These are phyloP conservation scores for Hyphopichia buzzinii DNA, from an alignment of 1,139 yeast species.

Conservation along the genomic window DNA sequence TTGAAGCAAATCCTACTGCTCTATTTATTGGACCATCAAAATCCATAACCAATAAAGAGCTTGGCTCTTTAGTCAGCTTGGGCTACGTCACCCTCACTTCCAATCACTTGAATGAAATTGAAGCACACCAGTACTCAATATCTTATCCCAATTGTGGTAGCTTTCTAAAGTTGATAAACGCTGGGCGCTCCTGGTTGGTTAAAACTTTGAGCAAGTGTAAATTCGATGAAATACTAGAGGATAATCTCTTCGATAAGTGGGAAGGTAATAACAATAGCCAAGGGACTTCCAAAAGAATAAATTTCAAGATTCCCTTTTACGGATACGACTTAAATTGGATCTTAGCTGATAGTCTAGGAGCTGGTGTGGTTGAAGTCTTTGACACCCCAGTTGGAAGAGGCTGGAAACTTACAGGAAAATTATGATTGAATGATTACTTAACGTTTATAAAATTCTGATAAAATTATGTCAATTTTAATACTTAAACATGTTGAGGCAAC, in stretches of 20 bases:
- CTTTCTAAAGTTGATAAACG: slow-evolving; percentile 45
- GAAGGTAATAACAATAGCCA: slow-evolving; percentile 35
- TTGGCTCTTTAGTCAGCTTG: slow-evolving; percentile 37
- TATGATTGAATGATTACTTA: slow-evolving; percentile 13
- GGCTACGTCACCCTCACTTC: slow-evolving; percentile 58
- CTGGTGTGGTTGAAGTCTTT: slow-evolving; percentile 67
- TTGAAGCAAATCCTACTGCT: slow-evolving; percentile 27
- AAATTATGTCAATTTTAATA: too few species aligned
- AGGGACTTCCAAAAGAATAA: slow-evolving; percentile 32
- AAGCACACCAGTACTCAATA: slow-evolving; percentile 42
- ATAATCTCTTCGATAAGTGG: slow-evolving; percentile 48
- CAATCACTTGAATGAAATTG: slow-evolving; percentile 48
- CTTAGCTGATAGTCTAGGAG: slow-evolving; percentile 63
- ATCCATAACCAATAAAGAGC: slow-evolving; percentile 25
- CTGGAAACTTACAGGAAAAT: slow-evolving; percentile 59
- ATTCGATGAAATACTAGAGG: slow-evolving; percentile 55
- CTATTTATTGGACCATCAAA: slow-evolving; percentile 26
- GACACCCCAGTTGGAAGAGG: slow-evolving; percentile 71
- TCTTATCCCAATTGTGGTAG: slow-evolving; percentile 66
- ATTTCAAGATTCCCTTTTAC: slow-evolving; percentile 54
- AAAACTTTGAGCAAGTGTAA: slow-evolving; percentile 40
- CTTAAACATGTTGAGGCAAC: slow-evolving; percentile 1
- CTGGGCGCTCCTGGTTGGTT: slow-evolving; percentile 51
- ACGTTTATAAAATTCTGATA: slow-evolving; percentile 1
- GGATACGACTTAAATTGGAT: slow-evolving; percentile 65